Percentiles rank a stretch among this genome's conserved stretches.
Conservation (phyloP, 805 yeast species). For the Zygosaccharomyces siamensis region DNA sequence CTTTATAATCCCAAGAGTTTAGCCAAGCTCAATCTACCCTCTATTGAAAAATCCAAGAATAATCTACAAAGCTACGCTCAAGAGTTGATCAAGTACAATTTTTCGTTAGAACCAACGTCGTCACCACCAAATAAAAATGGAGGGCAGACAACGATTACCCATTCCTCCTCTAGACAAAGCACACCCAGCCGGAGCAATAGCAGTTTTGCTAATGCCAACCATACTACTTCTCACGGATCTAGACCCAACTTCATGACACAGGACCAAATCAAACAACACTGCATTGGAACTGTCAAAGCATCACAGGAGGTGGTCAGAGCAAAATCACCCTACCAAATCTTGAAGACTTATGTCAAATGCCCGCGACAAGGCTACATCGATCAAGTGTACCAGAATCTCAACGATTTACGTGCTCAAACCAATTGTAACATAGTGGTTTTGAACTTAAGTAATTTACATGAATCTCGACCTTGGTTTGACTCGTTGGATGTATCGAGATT, state of each 20-base stretch:
- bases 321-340: constrained; percentile 31
- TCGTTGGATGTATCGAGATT: constrained; percentile 22
- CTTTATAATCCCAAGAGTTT: constrained; percentile 19
- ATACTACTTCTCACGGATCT: background rate
- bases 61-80: constrained; percentile 10
- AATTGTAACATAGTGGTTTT: constrained; percentile 34
- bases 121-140: background rate
- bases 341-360: constrained; percentile 31
- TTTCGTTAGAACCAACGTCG: background rate
- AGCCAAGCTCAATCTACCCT: constrained; percentile 14
- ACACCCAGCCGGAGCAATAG: background rate
- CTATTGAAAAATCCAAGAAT: constrained; percentile 16
- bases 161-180: background rate
- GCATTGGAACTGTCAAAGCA: constrained; percentile 28
- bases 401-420: constrained; percentile 31
- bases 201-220: background rate
- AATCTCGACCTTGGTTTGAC: constrained; percentile 32
- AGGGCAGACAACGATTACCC: background rate
- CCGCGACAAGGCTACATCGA: constrained; percentile 32
- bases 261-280: constrained; percentile 31
- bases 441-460: constrained; percentile 33
- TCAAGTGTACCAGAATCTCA: constrained; percentile 25
- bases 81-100: constrained; percentile 12
- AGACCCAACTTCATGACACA: constrained; percentile 25
- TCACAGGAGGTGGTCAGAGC: constrained; percentile 24